Percentiles rank a stretch among this genome's conserved stretches.
Conservation (phyloP, 768 basidiomycete species). For the Tricholoma saponaceum region DNA sequence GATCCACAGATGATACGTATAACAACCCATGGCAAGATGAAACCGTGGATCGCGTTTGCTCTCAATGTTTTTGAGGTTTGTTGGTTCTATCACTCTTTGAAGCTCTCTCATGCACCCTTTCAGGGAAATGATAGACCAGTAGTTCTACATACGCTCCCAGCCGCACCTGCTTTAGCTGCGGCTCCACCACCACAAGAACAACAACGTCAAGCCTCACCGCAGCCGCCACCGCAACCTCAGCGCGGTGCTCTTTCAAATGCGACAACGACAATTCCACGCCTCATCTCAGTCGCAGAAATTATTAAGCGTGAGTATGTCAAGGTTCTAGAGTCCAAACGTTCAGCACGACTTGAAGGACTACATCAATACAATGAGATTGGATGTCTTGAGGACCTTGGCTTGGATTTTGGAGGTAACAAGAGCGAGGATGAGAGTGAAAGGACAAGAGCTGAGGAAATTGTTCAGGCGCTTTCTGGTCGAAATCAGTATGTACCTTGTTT, state of each 20-base stretch:
- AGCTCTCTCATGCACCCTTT: not conserved
- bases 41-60: conserved; percentile 46
- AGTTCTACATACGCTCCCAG: conserved; percentile 57
- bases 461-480: conserved; percentile 49
- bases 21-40: conserved; percentile 52
- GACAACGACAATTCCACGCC: conserved; percentile 48
- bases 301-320: conserved; percentile 79
- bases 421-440: conserved; percentile 21
- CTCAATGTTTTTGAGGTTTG: conserved; percentile 52
- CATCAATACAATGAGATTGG: conserved; percentile 78
- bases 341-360: conserved; percentile 46
- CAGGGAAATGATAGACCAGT: conserved; percentile 48
- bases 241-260: conserved; percentile 23
- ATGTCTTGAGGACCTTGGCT: conserved; percentile 42
- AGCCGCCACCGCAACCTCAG: conserved; percentile 4
- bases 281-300: conserved; percentile 79
- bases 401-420: conserved; percentile 6
- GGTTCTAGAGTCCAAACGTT: conserved; percentile 36
- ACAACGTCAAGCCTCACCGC: not conserved
- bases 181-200: conserved; percentile 1
- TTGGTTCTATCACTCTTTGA: not conserved
- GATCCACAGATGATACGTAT: conserved; percentile 42
- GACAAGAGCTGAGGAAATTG: conserved; percentile 32
- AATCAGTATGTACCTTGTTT: conserved; percentile 46
- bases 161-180: conserved; percentile 2